These are phyloP conservation scores for Cryptococcus floricola DNA, from an alignment of 1,284 basidiomycete species.

Conservation along the genomic window DNA sequence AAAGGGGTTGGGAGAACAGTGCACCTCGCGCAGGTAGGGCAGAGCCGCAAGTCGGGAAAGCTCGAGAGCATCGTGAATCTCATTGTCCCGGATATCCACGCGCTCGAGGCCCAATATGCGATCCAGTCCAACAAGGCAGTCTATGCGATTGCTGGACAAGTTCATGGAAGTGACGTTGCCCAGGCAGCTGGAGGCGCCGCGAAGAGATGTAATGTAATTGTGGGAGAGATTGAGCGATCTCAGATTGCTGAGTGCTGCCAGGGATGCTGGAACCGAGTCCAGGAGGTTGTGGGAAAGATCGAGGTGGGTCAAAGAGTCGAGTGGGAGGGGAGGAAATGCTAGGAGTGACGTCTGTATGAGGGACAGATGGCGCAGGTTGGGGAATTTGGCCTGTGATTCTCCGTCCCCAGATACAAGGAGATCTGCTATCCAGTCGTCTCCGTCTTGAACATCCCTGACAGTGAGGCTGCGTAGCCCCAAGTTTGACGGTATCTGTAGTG, in stretches of 20 bases:
- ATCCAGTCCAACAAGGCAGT: conserved; percentile 90
- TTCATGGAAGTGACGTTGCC: conserved; percentile 73
- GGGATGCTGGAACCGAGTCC: conserved; percentile 54
- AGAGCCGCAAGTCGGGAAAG: conserved; percentile 76
- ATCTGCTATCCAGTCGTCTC: conserved; percentile 47
- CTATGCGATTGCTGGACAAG: conserved; percentile 78
- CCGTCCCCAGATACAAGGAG: conserved; percentile 17
- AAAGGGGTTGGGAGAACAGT: conserved; percentile 76
- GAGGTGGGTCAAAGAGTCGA: conserved; percentile 82
- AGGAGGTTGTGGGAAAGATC: conserved; percentile 84
- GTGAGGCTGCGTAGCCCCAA: conserved; percentile 41
- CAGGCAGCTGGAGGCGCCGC: conserved; percentile 78
- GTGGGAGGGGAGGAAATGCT: conserved; percentile 57
- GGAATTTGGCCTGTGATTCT: conserved; percentile 31
- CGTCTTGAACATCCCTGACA: conserved; percentile 44
- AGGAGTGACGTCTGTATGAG: conserved; percentile 38
- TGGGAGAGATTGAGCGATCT: conserved; percentile 82
- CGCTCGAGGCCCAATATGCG: conserved; percentile 75
- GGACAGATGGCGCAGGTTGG: conserved; percentile 42
- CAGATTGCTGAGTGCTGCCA: conserved; percentile 71
- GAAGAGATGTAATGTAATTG: conserved; percentile 94
- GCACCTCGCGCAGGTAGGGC: conserved; percentile 70
- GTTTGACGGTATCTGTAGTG: conserved; percentile 36
- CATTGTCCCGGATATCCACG: conserved; percentile 80
- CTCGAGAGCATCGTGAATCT: conserved; percentile 77